Base-by-base conservation (phyloP, 1,284 basidiomycete genomes). In the Naganishia sp. region DNA sequence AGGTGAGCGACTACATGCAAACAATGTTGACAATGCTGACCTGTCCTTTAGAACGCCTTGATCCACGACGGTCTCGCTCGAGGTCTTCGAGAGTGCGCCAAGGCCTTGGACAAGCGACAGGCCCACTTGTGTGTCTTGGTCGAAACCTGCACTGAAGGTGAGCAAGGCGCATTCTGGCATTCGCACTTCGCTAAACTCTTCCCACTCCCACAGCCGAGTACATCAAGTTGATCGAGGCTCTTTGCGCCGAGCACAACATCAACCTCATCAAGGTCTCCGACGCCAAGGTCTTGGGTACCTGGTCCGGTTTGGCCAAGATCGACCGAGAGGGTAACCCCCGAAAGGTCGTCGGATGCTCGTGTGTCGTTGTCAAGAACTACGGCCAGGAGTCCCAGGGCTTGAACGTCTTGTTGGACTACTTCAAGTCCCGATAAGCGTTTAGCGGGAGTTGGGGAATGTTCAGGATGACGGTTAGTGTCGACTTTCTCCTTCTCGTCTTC, bases 141-240 rank as follows among this genome's bases (percentile, higher is more conserved):
- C 80, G 95, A 99, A 88, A 94, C 93, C 69, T 96, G 94, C 86
- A 95, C 90, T 70, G 95, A 98, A 85, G 79, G 78, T 79, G 66
- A 68, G 78, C 75, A 23, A 25, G 4, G 5, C 25, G 25, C 6
- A 28, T 10, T 45, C 25, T 31, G 31, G 9, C 9, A 18, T 44
- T 11, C 33, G 21, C 11, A 23, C 44, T 1, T 2, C 10, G 16
- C 11, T 28, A 21, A 56, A 36, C 3, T 2, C 10, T 0, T 2
- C 6, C 39, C 15, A 0, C 4, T 2, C 6, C 39, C 15, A 0
- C 66, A 79, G 92, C 94, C 75, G 95, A 97, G 84, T 98, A 99
- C 87, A 90, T 97, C 86, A 98, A 98, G 86, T 92, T 99, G 84
- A 96, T 98, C 75, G 94, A 98, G 84, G 95, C 94, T 64, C 92